Evolutionary conservation across 805 yeast species (phyloP), one percentile per base, ranked within the genome.

Genomic region (Wickerhamiella dianesei): DNA sequence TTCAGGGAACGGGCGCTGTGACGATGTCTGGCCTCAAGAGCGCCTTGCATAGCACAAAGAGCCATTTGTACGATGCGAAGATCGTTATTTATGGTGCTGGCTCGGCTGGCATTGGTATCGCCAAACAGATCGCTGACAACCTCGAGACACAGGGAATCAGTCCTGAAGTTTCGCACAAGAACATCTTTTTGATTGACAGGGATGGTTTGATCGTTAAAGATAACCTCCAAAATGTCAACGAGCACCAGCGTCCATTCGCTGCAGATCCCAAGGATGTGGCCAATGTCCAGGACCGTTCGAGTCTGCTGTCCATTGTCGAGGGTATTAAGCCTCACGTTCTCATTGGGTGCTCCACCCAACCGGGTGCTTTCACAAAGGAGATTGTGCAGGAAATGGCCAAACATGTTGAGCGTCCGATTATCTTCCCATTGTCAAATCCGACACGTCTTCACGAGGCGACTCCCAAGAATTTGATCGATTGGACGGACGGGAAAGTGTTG

Each of bases 1-100:
- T 88, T 54, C 96, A 88, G 68, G 97, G 97, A 57, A 88, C 97
- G 4, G 97, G 97, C 60, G 96, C 96, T 37, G 97, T 88, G 48
- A 95, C 88, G 4, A 80, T 86, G 82, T 89, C 95, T 5, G 87
- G 96, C 1, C 74, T 88, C 65, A 73, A 83, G 50, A 95, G 96
- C 16, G 96, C 94, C 37, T 71, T 85, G 62, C 76, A 79, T 59
- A 79, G 76, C 62, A 77, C 88, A n/a, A 69, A 80, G 53, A 72
- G 60, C 67, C 79, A 44, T 67, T 81, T 61, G 46, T 41, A 50
- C 4, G 58, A 64, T 9, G 53, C 57, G 4, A 52, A 57, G 40
- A 53, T 60, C 63, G 76, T 89, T 39, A 77, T 88, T 45, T 88
- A 81, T 61, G 97, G 97, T 58, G 95, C 96, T 8, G 96, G 96